phyloP scores from a whole-genome alignment of 139 green algal genomes.

The Asterochloris erici region DNA sequence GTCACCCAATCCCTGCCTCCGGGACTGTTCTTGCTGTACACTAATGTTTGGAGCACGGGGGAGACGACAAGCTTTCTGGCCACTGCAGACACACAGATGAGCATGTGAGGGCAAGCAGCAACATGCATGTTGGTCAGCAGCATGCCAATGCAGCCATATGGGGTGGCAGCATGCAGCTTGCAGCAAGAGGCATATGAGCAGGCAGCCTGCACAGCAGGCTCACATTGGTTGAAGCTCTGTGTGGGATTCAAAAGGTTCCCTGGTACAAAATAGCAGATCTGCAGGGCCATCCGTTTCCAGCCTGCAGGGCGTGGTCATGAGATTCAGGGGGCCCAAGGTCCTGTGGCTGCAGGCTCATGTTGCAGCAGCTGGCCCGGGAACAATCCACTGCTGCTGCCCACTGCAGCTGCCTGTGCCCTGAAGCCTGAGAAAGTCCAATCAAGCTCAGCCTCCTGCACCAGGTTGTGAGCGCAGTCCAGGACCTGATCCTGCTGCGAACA shows the following conservation, averaged over 20 bases:
- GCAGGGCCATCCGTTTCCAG: conserved; percentile 88
- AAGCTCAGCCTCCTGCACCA: no score
- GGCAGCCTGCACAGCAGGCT: no score
- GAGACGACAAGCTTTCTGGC: conserved; percentile 74
- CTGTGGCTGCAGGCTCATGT: conserved; percentile 34
- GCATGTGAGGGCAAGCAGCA: no score
- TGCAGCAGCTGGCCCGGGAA: conserved; percentile 66
- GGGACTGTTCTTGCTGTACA: conserved; percentile 75
- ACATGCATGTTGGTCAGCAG: neutral
- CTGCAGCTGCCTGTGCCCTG: neutral
- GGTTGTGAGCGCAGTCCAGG: no score
- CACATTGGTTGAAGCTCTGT: conserved; percentile 13
- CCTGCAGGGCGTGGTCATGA: conserved; percentile 30
- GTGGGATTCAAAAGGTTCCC: conserved; percentile 68
- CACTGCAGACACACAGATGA: conserved; percentile 35
- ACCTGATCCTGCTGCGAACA: no score
- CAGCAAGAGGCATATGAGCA: no score
- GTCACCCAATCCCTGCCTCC: conserved; percentile 71
- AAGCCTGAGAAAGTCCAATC: no score
- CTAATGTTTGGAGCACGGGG: conserved; percentile 84
- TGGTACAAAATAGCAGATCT: conserved; percentile 90
- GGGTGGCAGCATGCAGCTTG: no score
- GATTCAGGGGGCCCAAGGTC: conserved; percentile 7
- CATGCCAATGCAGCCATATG: no score
- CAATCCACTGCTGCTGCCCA: conserved; percentile 52